A percentile compares a stretch with the other conserved stretches of the same genome.
phyloP scores from a whole-genome alignment of 1,284 basidiomycete species.

The Gomphus bonarii region DNA sequence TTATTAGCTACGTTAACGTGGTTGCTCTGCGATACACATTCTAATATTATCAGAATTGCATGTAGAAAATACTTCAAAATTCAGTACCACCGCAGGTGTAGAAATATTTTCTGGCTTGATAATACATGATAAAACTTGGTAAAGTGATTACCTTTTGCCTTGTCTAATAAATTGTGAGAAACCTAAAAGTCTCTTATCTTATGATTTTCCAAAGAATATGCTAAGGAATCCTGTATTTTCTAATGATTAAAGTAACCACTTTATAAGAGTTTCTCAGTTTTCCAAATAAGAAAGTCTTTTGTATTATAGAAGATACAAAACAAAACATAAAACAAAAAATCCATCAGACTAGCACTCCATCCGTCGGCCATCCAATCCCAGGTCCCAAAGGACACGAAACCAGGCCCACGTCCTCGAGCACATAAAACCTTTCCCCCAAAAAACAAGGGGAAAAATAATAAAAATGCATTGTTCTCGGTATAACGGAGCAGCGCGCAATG shows the following conservation, averaged over 20 bases:
- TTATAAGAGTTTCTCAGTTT: too few relatives aligned
- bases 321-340: background rate
- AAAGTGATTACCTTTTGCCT: too few relatives aligned
- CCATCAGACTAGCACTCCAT: slow-evolving; percentile 10
- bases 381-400: background rate
- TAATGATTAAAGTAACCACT: too few relatives aligned
- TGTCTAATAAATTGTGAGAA: too few relatives aligned
- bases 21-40: background rate
- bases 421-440: slow-evolving; percentile 4
- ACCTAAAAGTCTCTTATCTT: too few relatives aligned
- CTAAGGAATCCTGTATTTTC: too few relatives aligned
- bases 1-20: background rate
- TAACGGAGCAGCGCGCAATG: slow-evolving; percentile 54
- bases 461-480: slow-evolving; percentile 61
- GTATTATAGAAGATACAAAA: background rate
- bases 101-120: too few relatives aligned
- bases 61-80: too few relatives aligned
- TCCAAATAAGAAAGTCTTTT: too few relatives aligned
- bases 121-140: too few relatives aligned
- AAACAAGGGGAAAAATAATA: slow-evolving; percentile 11
- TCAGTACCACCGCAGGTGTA: background rate
- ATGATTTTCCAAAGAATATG: too few relatives aligned
- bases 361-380: slow-evolving; percentile 7
- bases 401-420: slow-evolving; percentile 56
- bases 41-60: too few relatives aligned